These are phyloP conservation scores for Microsporum audouinii DNA, from an alignment of 2,329 filamentous ascomycete species.

Conservation along the genomic window DNA sequence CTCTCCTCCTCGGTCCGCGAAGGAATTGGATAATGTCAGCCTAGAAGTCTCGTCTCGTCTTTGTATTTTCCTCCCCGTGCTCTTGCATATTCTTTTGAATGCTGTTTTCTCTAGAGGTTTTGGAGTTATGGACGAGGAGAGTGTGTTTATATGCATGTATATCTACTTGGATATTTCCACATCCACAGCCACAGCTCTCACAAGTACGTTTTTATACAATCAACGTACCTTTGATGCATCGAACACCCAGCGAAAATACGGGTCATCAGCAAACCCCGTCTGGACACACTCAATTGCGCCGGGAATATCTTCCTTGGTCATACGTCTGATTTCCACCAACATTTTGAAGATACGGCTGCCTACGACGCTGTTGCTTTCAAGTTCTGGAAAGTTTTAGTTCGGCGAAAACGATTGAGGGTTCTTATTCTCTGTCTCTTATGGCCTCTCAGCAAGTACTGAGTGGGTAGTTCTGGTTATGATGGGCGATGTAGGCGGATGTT, in stretches of 20 bases:
- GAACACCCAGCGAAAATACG: slow-evolving; percentile 56
- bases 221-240: slow-evolving; percentile 44
- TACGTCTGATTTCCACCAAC: slow-evolving; percentile 44
- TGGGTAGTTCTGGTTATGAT: not conserved
- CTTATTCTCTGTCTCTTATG: too few species aligned
- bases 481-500: not conserved
- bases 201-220: not conserved
- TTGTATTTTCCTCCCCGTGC: not conserved
- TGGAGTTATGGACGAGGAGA: not conserved
- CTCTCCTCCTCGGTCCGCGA: slow-evolving; percentile 3
- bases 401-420: not conserved
- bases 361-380: not conserved
- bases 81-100: not conserved
- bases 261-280: slow-evolving; percentile 54
- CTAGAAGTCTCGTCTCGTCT: not conserved
- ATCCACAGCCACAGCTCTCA: not conserved
- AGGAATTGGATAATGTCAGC: not conserved
- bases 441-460: too few species aligned
- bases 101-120: not conserved
- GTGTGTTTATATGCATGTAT: slow-evolving; percentile 1
- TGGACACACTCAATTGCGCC: slow-evolving; percentile 55
- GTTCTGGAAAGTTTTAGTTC: not conserved
- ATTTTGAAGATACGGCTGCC: slow-evolving; percentile 22
- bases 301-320: slow-evolving; percentile 50
- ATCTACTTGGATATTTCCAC: not conserved